Percentiles rank a stretch among this genome's conserved stretches.
These are phyloP conservation scores for Lasiosphaeria miniovina DNA, from an alignment of 495 filamentous ascomycete species.

Conservation along the genomic window DNA sequence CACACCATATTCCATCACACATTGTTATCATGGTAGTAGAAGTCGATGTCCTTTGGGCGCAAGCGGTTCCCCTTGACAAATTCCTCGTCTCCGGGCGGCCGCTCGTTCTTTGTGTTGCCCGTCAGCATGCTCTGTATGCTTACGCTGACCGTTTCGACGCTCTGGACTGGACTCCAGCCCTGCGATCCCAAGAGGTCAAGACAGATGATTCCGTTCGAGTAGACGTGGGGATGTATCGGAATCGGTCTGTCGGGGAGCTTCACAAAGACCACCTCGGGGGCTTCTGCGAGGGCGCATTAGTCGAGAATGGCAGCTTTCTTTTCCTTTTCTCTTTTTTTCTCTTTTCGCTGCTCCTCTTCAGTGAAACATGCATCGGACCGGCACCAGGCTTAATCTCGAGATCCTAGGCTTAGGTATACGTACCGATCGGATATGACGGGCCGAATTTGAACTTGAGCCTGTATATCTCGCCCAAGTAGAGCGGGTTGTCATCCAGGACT, in stretches of 20 bases:
- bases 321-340: too few species aligned
- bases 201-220: slow-evolving; percentile 97
- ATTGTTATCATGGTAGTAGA: slow-evolving; percentile 81
- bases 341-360: too few species aligned
- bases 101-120: slow-evolving; percentile 83
- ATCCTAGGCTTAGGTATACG: slow-evolving; percentile 1
- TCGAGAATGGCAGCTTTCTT: too few species aligned
- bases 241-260: slow-evolving; percentile 65
- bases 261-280: slow-evolving; percentile 89
- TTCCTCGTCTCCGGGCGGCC: slow-evolving; percentile 79
- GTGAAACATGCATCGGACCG: too few species aligned
- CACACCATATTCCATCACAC: slow-evolving; percentile 49
- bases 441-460: slow-evolving; percentile 84
- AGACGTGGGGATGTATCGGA: slow-evolving; percentile 96
- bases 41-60: slow-evolving; percentile 79
- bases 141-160: slow-evolving; percentile 95
- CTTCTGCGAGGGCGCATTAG: slow-evolving; percentile 52
- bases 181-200: slow-evolving; percentile 83
- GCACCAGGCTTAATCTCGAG: too few species aligned
- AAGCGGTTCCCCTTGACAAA: slow-evolving; percentile 77
- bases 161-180: slow-evolving; percentile 96
- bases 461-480: slow-evolving; percentile 79
- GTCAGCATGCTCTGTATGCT: slow-evolving; percentile 98
- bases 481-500: slow-evolving; percentile 86
- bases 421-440: slow-evolving; percentile 87